These are phyloP conservation scores for Rhododendron williamsianum DNA, from an alignment of 148 eudicot genomes.

Conservation along the genomic window DNA sequence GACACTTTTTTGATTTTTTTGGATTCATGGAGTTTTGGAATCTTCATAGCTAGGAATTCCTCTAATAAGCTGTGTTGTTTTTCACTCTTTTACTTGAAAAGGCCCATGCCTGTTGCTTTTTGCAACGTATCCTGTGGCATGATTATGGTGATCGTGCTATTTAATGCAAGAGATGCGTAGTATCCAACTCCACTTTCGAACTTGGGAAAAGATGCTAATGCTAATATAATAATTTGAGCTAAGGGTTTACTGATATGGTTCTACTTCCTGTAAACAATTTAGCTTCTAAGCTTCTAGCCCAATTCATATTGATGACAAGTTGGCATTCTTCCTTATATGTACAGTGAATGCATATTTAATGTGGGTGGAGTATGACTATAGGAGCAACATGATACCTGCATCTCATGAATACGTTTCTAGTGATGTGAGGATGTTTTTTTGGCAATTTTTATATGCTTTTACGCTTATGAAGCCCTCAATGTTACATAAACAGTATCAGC, in stretches of 20 bases:
- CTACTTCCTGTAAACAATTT: neutral
- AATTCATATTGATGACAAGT: neutral
- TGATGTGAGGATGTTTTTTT: neutral
- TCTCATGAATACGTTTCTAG: neutral
- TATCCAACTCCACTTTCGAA: neutral
- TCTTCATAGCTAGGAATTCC: neutral
- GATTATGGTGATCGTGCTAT: neutral
- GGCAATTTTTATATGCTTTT: neutral
- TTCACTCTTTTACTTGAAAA: neutral
- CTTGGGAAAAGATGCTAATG: neutral
- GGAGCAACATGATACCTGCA: neutral
- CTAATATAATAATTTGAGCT: neutral
- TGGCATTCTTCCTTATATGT: neutral
- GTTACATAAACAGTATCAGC: neutral
- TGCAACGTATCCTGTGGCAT: neutral
- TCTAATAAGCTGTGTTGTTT: neutral
- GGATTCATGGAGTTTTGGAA: neutral
- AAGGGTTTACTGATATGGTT: neutral
- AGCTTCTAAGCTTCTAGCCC: neutral
- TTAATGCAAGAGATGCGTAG: neutral
- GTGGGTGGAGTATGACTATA: neutral
- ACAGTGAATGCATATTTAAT: neutral
- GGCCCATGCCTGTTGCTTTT: neutral
- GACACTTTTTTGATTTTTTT: neutral
- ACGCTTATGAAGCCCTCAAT: neutral